Conservation (phyloP, 176 grass and related monocot species). For the Cocos nucifera region DNA sequence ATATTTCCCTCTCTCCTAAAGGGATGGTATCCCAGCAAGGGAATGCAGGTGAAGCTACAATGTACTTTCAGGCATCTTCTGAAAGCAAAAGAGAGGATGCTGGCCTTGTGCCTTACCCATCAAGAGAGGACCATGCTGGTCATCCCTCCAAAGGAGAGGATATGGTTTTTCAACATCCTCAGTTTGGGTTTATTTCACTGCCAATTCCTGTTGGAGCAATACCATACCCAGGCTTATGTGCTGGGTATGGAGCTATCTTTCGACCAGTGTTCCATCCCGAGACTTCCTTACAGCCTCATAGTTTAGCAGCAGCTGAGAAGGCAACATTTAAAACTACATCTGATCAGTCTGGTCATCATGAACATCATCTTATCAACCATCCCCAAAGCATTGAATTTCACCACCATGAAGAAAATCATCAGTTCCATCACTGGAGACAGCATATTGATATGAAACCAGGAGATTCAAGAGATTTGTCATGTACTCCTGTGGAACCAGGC, state of each 20-base stretch:
- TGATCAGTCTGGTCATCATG: constrained; percentile 32
- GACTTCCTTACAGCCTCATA: constrained; percentile 34
- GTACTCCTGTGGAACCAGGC: constrained; percentile 21
- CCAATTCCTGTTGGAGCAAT: constrained; percentile 57
- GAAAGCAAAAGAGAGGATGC: constrained; percentile 24
- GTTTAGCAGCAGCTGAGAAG: constrained; percentile 29
- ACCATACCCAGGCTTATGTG: constrained; percentile 31
- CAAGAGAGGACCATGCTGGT: constrained; percentile 39
- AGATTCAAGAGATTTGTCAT: constrained; percentile 21
- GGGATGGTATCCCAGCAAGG: constrained; percentile 14
- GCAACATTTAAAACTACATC: constrained; percentile 25
- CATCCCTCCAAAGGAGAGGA: constrained; percentile 38
- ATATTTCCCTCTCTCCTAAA: constrained; percentile 20
- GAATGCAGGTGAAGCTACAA: constrained; percentile 24
- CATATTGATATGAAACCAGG: constrained; percentile 24
- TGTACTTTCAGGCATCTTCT: constrained; percentile 27
- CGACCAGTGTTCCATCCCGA: constrained; percentile 55
- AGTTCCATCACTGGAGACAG: constrained; percentile 31
- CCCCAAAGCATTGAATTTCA: constrained; percentile 22
- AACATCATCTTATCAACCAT: constrained; percentile 26
- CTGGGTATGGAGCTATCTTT: constrained; percentile 44
- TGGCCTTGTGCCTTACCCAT: constrained; percentile 27
- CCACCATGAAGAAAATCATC: constrained; percentile 35
- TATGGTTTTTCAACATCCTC: constrained; percentile 21
- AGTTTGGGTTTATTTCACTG: constrained; percentile 65